Evolutionary conservation across 371 early-diverging fungal genomes (phyloP).

Genomic region (Rhizopus stolonifer): DNA sequence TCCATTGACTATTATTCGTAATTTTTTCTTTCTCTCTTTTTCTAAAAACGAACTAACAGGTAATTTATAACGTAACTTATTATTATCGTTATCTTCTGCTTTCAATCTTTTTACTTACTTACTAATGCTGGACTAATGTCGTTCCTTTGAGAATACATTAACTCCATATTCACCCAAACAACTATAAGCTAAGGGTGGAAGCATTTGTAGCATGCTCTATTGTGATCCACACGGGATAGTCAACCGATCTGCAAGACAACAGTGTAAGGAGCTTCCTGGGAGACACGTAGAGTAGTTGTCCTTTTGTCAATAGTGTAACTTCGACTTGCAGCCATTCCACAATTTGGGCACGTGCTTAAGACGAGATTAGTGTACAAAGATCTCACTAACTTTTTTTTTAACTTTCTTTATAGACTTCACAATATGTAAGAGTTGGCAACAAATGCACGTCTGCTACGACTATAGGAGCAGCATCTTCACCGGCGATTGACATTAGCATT

Average conservation of each 20-base stretch:
- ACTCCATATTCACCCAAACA: not conserved
- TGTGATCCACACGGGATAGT: not conserved
- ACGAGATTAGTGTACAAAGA: not conserved
- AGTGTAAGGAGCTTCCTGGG: not conserved
- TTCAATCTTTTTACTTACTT: slow-evolving; percentile 1
- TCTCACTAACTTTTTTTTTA: not conserved
- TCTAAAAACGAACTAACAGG: not conserved
- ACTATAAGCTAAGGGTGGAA: not conserved
- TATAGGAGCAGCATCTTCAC: not conserved
- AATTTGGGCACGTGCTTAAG: not conserved
- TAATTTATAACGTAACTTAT: not conserved
- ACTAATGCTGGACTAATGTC: not conserved
- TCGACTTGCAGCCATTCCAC: too few relatives aligned
- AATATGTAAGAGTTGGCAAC: not conserved
- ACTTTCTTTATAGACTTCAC: slow-evolving; percentile 1
- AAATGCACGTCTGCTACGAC: not conserved
- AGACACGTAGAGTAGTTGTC: not conserved
- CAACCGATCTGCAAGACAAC: not conserved
- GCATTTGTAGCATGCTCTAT: not conserved
- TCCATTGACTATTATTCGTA: too few relatives aligned
- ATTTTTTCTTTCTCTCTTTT: not conserved
- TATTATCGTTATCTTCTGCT: not conserved
- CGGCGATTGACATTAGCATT: not conserved
- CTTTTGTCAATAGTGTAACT: not conserved
- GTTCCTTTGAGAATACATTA: not conserved